Evolutionary conservation across 2,329 filamentous ascomycete genomes (phyloP).

Genomic region (Aspergillus tubingensis): DNA sequence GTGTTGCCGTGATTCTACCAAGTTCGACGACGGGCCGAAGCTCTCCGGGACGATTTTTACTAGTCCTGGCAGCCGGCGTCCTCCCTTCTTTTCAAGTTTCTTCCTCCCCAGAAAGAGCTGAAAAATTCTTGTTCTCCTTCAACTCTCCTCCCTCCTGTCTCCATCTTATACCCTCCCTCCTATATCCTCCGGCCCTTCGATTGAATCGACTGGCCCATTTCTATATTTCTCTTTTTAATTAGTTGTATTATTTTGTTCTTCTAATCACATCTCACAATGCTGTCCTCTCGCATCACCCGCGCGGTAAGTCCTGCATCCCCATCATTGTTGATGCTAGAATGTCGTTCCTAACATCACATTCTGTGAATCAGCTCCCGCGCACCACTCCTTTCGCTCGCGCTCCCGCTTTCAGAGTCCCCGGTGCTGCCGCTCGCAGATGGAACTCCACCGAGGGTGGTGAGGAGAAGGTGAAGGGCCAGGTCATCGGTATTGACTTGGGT

Average conservation of each 20-base stretch:
- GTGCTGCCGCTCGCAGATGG: constrained; percentile 67
- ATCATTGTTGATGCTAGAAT: neutral
- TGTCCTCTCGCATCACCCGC: constrained; percentile 71
- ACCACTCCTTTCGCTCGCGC: constrained; percentile 70
- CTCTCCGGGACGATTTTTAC: constrained; percentile 39
- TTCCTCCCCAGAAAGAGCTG: constrained; percentile 19
- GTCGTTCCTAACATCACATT: constrained; percentile 11
- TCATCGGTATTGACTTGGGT: constrained; percentile 98
- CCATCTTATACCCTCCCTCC: constrained; percentile 20
- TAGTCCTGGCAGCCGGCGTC: constrained; percentile 22
- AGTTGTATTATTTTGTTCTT: constrained; percentile 38
- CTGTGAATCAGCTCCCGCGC: constrained; percentile 68
- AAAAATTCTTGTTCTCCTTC: constrained; percentile 26
- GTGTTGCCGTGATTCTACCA: constrained; percentile 36
- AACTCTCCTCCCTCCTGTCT: constrained; percentile 7
- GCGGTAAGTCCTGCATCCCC: constrained; percentile 61
- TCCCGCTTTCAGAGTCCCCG: constrained; percentile 68
- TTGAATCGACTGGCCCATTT: constrained; percentile 37
- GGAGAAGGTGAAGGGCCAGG: constrained; percentile 87
- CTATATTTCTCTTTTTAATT: constrained; percentile 32
- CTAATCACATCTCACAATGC: constrained; percentile 57
- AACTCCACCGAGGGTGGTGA: constrained; percentile 57
- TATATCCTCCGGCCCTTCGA: constrained; percentile 25
- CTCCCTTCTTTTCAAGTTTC: constrained; percentile 35
- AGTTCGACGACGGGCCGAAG: constrained; percentile 41